Conservation (phyloP, 2,329 filamentous ascomycete genomes). For the Neofusicoccum sp. region DNA sequence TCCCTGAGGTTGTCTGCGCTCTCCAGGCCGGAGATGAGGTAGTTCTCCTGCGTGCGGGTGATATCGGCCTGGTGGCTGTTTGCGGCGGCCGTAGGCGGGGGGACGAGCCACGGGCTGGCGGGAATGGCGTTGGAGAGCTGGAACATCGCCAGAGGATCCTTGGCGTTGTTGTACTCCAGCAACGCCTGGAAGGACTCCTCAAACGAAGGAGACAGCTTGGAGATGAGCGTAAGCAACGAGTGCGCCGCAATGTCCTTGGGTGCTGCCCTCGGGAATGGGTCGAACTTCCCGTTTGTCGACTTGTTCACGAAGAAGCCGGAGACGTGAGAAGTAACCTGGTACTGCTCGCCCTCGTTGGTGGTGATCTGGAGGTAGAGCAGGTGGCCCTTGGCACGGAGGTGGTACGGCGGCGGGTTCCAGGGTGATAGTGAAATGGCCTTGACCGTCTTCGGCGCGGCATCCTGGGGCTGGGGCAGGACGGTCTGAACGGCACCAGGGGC, state of each 20-base stretch:
- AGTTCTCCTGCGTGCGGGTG: slow-evolving; percentile 88
- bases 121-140: slow-evolving; percentile 95
- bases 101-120: slow-evolving; percentile 86
- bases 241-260: slow-evolving; percentile 79
- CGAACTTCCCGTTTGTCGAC: slow-evolving; percentile 91
- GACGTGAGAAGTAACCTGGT: slow-evolving; percentile 88
- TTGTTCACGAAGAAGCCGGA: slow-evolving; percentile 98
- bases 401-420: slow-evolving; percentile 94
- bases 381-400: slow-evolving; percentile 87
- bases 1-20: slow-evolving; percentile 92
- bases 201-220: slow-evolving; percentile 81
- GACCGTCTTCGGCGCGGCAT: slow-evolving; percentile 79
- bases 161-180: slow-evolving; percentile 79
- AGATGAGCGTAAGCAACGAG: slow-evolving; percentile 79
- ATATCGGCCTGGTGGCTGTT: slow-evolving; percentile 77
- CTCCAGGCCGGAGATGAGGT: slow-evolving; percentile 83
- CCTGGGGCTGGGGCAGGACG: slow-evolving; percentile 65
- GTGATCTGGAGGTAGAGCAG: slow-evolving; percentile 85
- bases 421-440: slow-evolving; percentile 85
- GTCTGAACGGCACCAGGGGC: slow-evolving; percentile 65
- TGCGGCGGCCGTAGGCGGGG: slow-evolving; percentile 62
- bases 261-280: slow-evolving; percentile 75
- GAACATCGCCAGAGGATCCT: slow-evolving; percentile 87
- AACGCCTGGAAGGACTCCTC: slow-evolving; percentile 70
- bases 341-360: slow-evolving; percentile 92